Conservation (phyloP, 2,329 filamentous ascomycete species). For the Sclerotiophoma versabilis region DNA sequence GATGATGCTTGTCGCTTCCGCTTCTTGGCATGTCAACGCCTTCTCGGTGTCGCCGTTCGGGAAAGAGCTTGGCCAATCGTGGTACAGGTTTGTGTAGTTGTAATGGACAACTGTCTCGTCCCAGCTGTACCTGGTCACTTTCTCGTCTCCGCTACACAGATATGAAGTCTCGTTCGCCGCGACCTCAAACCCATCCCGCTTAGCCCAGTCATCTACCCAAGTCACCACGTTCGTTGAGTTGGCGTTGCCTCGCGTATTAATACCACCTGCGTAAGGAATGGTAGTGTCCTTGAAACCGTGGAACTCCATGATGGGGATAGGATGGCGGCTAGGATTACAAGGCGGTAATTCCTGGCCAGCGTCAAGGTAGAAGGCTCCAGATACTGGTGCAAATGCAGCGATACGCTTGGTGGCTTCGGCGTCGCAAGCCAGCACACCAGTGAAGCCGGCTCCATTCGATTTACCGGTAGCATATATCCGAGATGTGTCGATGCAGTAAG, state of each 20-base stretch:
- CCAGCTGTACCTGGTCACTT: conserved; percentile 35
- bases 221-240: conserved; percentile 26
- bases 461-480: conserved; percentile 60
- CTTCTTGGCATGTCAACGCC: conserved; percentile 37
- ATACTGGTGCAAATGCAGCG: conserved; percentile 59
- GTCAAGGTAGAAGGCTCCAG: conserved; percentile 56
- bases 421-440: conserved; percentile 58
- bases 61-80: conserved; percentile 52
- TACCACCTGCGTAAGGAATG: conserved; percentile 52
- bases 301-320: conserved; percentile 54
- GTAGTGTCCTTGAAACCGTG: conserved; percentile 54
- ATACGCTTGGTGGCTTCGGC: conserved; percentile 51
- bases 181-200: conserved; percentile 42
- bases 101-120: conserved; percentile 50
- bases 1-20: conserved; percentile 42
- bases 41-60: conserved; percentile 37
- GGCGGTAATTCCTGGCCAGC: conserved; percentile 25
- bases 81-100: conserved; percentile 47
- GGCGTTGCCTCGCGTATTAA: conserved; percentile 28
- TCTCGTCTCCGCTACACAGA: conserved; percentile 41
- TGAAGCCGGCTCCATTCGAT: conserved; percentile 63
- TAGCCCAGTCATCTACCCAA: conserved; percentile 51
- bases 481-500: conserved; percentile 55
- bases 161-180: conserved; percentile 34
- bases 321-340: conserved; percentile 36